These are phyloP conservation scores for Cairneyella variabilis DNA, from an alignment of 495 filamentous ascomycete species.

Conservation along the genomic window DNA sequence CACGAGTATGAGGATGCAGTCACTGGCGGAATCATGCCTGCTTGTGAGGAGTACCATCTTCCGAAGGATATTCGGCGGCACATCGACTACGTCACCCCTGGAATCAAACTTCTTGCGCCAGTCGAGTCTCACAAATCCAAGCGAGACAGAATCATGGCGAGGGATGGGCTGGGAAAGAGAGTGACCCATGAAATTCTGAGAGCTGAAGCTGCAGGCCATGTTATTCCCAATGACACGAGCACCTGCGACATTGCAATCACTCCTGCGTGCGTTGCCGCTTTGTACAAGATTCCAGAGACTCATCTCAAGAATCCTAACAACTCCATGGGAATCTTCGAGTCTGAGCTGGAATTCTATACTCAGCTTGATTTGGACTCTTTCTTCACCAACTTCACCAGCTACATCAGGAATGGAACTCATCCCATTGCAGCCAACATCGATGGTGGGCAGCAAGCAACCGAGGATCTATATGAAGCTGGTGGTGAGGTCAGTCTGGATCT, in stretches of 20 bases:
- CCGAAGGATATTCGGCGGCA: slow-evolving; percentile 10
- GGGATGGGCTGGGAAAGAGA: neutral
- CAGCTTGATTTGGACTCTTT: slow-evolving; percentile 57
- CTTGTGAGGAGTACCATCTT: slow-evolving; percentile 19
- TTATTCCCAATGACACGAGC: neutral
- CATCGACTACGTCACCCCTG: slow-evolving; percentile 19
- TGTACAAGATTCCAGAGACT: slow-evolving; percentile 19
- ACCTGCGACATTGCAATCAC: slow-evolving; percentile 9
- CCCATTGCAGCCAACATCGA: slow-evolving; percentile 15
- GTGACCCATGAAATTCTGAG: neutral
- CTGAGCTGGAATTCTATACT: slow-evolving; percentile 28
- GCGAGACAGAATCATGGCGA: neutral
- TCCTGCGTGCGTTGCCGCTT: slow-evolving; percentile 19
- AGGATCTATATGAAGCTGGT: slow-evolving; percentile 1
- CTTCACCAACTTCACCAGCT: slow-evolving; percentile 43
- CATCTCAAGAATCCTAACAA: slow-evolving; percentile 21
- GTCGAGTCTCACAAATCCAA: neutral
- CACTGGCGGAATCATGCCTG: slow-evolving; percentile 35
- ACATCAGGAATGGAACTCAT: slow-evolving; percentile 30
- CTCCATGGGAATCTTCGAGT: slow-evolving; percentile 31
- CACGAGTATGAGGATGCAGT: slow-evolving; percentile 49
- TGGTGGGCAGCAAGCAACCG: slow-evolving; percentile 11
- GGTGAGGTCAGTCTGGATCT: slow-evolving; percentile 13
- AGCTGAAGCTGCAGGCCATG: neutral
- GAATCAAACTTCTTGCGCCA: slow-evolving; percentile 12